phyloP scores from a whole-genome alignment of 768 basidiomycete genomes.

The Solioccasus polychromus region DNA sequence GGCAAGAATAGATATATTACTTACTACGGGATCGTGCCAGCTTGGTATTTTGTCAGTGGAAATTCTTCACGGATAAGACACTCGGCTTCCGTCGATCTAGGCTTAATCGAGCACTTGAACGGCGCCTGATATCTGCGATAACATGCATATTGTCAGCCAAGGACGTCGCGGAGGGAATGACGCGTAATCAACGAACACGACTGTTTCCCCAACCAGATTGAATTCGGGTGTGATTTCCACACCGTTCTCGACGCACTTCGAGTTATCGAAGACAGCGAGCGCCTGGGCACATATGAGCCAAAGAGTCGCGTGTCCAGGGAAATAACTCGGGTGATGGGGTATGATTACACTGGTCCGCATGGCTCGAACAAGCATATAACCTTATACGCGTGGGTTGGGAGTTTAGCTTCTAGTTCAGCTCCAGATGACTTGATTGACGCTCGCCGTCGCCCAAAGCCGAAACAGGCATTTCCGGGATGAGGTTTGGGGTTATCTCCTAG shows the following conservation, averaged over 20 bases:
- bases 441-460: neutral
- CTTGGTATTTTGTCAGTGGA: too few species aligned
- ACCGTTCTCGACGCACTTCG: neutral
- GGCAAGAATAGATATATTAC: too few species aligned
- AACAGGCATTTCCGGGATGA: neutral
- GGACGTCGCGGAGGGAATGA: too few species aligned
- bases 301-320: neutral
- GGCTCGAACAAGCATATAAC: too few species aligned
- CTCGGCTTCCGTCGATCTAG: neutral
- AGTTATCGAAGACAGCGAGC: neutral
- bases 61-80: neutral
- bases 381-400: too few species aligned
- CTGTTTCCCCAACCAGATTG: neutral
- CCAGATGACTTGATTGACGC: neutral
- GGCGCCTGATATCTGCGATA: neutral
- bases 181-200: neutral
- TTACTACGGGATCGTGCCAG: too few species aligned
- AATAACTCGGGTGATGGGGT: neutral
- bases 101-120: neutral
- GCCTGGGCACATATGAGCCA: neutral
- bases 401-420: too few species aligned
- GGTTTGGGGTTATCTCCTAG: neutral
- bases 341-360: neutral
- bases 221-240: neutral
- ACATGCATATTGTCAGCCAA: too few species aligned